Conservation (phyloP, 2,329 filamentous ascomycete genomes). For the Fusarium sp. region DNA sequence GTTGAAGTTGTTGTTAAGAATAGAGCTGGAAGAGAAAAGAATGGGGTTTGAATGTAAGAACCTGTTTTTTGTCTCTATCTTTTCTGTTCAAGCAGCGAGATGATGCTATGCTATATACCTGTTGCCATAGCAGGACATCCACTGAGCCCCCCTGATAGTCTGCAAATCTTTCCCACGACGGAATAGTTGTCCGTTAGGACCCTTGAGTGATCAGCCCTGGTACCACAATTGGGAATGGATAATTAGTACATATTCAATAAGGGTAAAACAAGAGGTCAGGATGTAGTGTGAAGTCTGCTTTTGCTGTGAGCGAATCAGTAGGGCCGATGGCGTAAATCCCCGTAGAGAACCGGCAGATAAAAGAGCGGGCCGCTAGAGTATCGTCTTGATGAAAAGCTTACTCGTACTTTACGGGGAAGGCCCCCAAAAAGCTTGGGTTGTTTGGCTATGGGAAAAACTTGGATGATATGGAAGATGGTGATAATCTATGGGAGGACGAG, state of each 20-base stretch:
- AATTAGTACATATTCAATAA: neutral
- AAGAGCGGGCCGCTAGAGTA: conserved; percentile 13
- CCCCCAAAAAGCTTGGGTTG: conserved; percentile 9
- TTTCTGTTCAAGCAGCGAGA: neutral
- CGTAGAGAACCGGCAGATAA: conserved; percentile 9
- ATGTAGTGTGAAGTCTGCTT: conserved; percentile 1
- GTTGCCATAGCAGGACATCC: conserved; percentile 1
- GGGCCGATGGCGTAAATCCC: neutral
- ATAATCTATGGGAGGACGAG: neutral
- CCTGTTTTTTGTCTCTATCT: conserved; percentile 11
- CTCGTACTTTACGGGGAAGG: neutral
- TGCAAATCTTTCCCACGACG: conserved; percentile 30
- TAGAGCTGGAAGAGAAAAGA: conserved; percentile 13
- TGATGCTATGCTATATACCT: conserved; percentile 29
- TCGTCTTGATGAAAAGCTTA: conserved; percentile 25
- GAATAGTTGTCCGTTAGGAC: conserved; percentile 13
- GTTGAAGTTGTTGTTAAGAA: conserved; percentile 23
- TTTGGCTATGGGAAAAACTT: conserved; percentile 11
- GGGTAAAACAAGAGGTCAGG: conserved; percentile 7
- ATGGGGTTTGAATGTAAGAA: conserved; percentile 15
- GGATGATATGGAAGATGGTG: neutral
- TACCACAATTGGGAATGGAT: no score
- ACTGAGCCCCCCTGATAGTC: conserved; percentile 13
- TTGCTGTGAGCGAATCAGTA: conserved; percentile 12
- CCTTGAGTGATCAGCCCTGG: conserved; percentile 17